Base-by-base conservation (phyloP, 805 yeast species). In the Ogataea minuta region DNA sequence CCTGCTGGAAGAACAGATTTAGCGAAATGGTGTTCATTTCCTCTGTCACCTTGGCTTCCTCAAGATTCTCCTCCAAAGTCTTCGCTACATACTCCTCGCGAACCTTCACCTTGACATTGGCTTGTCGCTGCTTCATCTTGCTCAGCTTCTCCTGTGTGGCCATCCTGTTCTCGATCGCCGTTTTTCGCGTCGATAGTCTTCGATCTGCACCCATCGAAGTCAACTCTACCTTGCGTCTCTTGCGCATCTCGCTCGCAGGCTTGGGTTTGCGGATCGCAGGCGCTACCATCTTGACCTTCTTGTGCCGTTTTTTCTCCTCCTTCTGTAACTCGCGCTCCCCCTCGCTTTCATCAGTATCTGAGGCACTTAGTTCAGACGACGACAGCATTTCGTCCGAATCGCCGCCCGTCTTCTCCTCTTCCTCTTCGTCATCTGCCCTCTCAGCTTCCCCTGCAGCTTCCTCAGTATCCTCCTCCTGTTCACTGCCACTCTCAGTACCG, bases 41-140 rank as follows among this genome's bases (percentile, higher is more conserved):
- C 62, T 93, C 99, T 0, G 97, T 93, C 50, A 81, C 84, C 31
- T 80, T 67, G 1, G 99, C 98, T 58, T 88, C 93, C n/a, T 74
- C 81, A 31, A 84, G 61, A 28, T 82, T 67, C 54, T 84, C 87
- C 43, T 77, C 88, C 50, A 84, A 84, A 0, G 93, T 83, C 54
- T 79, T 64, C 41, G 69, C 67, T 12, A 68, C 64, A 35, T 49
- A 53, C 57, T 52, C 65, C 65, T 57, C 69, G 62, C 47, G 56
- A 4, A 54, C 62, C 19, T 49, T 46, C 3, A 57, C 57, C 26
- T 48, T 52, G 6, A 34, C 32, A 8, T 36, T 31, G 23, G 57
- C 50, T 43, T 77, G 65, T 52, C 83, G 71, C 41, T 73, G 73
- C 60, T 85, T 93, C 44, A 78, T 80, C 51, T 75, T 79, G 41